These are phyloP conservation scores for Chytriomyces sp. DNA, from an alignment of 192 early-diverging fungal species.

Conservation along the genomic window DNA sequence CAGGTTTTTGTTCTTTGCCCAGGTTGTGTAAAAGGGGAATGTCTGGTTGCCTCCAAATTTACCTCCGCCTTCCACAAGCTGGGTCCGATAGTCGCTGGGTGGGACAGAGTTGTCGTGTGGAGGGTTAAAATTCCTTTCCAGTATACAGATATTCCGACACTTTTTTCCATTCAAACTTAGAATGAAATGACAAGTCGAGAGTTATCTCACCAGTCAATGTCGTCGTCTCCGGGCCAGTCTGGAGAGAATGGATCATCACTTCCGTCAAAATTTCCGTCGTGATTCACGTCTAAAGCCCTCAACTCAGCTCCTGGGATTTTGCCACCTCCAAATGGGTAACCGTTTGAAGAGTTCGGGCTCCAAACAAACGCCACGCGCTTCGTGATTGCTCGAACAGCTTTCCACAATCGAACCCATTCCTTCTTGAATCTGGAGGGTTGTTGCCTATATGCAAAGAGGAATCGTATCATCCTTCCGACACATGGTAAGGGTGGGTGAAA, in stretches of 20 bases:
- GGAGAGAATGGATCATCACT: conserved; percentile 50
- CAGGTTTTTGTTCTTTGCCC: neutral
- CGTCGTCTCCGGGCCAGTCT: conserved; percentile 48
- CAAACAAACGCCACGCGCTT: neutral
- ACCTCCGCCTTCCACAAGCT: conserved; percentile 21
- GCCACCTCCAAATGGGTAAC: conserved; percentile 15
- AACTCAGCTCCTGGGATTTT: conserved; percentile 39
- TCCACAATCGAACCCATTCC: no score
- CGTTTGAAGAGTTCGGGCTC: conserved; percentile 1
- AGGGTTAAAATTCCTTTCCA: conserved; percentile 11
- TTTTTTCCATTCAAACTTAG: no score
- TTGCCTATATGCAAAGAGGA: neutral
- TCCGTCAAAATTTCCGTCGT: conserved; percentile 33
- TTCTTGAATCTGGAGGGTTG: neutral
- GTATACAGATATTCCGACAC: conserved; percentile 21
- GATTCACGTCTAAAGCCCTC: conserved; percentile 47
- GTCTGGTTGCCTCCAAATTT: neutral
- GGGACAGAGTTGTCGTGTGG: conserved; percentile 3
- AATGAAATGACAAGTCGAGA: no score
- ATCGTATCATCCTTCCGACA: neutral
- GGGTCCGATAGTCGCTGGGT: neutral
- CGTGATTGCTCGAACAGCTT: no score
- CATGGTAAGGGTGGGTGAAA: no score
- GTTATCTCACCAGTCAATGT: conserved; percentile 34
- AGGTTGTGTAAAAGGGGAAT: conserved; percentile 22